Evolutionary conservation across 306 rosid species (phyloP).

Genomic region (Gleditsia sinensis): DNA sequence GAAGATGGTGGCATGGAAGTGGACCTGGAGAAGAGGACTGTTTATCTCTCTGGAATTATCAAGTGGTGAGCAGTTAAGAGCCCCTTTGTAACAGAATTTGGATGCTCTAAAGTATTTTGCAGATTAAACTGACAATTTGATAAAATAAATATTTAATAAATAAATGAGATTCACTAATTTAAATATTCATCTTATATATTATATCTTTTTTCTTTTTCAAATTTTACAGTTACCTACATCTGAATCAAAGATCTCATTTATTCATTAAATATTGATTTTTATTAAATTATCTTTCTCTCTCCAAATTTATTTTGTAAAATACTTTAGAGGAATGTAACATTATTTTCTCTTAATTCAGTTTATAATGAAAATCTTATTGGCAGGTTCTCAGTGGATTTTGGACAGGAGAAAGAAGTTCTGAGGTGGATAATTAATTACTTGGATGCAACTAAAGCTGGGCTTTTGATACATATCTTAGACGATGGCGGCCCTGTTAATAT

Average conservation of each 20-base stretch:
- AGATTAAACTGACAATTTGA: too few relatives aligned
- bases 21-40: conserved; percentile 83
- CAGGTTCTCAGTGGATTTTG: conserved; percentile 88
- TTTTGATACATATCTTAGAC: conserved; percentile 77
- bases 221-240: too few relatives aligned
- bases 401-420: conserved; percentile 65
- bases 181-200: too few relatives aligned
- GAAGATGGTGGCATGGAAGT: conserved; percentile 72
- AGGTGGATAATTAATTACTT: conserved; percentile 75
- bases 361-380: conserved; percentile 13
- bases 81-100: background rate
- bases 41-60: conserved; percentile 63
- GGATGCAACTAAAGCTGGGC: conserved; percentile 86
- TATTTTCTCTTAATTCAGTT: background rate
- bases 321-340: too few relatives aligned
- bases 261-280: too few relatives aligned
- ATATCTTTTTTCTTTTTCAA: too few relatives aligned
- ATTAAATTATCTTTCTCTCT: too few relatives aligned
- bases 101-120: too few relatives aligned
- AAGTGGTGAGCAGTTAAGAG: conserved; percentile 59
- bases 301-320: too few relatives aligned
- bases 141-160: too few relatives aligned
- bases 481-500: conserved; percentile 73
- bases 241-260: too few relatives aligned
- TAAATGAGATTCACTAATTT: too few relatives aligned